phyloP scores from a whole-genome alignment of 192 early-diverging fungal genomes.

The Chytriomyces sp. region DNA sequence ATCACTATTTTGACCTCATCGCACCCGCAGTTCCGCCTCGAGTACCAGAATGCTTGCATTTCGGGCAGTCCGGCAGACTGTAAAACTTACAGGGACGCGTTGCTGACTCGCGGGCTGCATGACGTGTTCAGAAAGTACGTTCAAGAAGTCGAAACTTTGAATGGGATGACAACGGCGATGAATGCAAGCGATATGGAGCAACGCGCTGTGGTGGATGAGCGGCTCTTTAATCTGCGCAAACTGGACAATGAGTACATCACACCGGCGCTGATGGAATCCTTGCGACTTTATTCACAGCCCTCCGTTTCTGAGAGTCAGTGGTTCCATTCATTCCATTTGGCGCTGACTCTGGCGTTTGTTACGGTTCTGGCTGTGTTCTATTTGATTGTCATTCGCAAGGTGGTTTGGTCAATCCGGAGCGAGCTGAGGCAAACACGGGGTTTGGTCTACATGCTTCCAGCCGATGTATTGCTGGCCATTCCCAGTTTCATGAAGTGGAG shows the following conservation, averaged over 20 bases:
- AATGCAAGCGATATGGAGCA: not conserved
- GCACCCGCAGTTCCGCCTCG: not conserved
- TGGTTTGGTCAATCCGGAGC: conserved; percentile 27
- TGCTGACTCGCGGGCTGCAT: conserved; percentile 40
- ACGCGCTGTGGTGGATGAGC: conserved; percentile 4
- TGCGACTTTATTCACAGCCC: not conserved
- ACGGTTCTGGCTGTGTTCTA: conserved; percentile 18
- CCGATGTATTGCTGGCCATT: conserved; percentile 41
- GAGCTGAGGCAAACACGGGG: conserved; percentile 39
- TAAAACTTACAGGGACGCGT: conserved; percentile 31
- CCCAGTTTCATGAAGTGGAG: conserved; percentile 35
- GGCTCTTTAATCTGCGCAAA: conserved; percentile 8
- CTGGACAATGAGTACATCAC: conserved; percentile 35
- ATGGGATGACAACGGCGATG: conserved; percentile 1
- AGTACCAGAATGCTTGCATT: conserved; percentile 37
- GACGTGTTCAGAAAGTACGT: conserved; percentile 26
- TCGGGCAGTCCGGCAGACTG: conserved; percentile 34
- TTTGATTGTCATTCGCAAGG: conserved; percentile 34
- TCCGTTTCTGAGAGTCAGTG: conserved; percentile 1
- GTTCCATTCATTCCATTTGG: conserved; percentile 42
- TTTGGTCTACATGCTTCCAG: conserved; percentile 48
- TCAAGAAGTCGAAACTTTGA: not conserved
- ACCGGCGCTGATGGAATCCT: conserved; percentile 10
- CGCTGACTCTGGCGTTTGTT: conserved; percentile 36
- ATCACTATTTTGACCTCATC: not conserved